Evolutionary conservation across 768 basidiomycete genomes (phyloP), one percentile per base, ranked within the genome.

Genomic region (Tylopilus plumbeoviolaceoides): DNA sequence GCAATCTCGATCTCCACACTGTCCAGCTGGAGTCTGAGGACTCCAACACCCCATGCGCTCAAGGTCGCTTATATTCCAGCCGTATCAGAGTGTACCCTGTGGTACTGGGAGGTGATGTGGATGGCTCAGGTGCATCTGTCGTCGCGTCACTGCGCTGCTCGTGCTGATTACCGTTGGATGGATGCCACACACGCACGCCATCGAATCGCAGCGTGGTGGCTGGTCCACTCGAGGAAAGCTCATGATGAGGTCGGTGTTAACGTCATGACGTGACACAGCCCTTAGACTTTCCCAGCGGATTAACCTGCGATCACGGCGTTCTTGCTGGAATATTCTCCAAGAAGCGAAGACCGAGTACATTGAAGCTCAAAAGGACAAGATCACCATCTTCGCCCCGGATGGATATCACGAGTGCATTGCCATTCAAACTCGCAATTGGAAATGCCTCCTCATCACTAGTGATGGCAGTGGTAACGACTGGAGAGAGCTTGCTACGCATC

Each of bases 291-390:
- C 31, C 27, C 47, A 83, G 84, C 48, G 79, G 87, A 36, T 53
- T 85, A 54, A 71, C 78, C 3, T 73, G 78, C 8, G 59, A 71
- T 48, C 76, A 77, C 44, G 52, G 58, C 0, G 59, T 81, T 21
- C 70, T 87, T n/a, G 74, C 78, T 47, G 58, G 74, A 9, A 69
- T 89, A 69, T 89, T 8, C 69, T 89, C 5, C 57, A 75, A 21
- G 81, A 83, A 28, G 83, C 81, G n/a, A 81, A 79, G 65, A 70
- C 63, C 27, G 64, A 62, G 12, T 83, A 85, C 62, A 65, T 74
- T 46, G 70, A 75, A n/a, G 76, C 79, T 7, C 74, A 80, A 59
- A 73, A 80, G 49, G 63, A 80, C 56, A 67, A 66, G 25, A 79
- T 87, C 36, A 72, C 73, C 11, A 75, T 87, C 30, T 84, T 75